Base-by-base conservation (phyloP, 2,329 filamentous ascomycete species). In the Atkinsonella texensis region DNA sequence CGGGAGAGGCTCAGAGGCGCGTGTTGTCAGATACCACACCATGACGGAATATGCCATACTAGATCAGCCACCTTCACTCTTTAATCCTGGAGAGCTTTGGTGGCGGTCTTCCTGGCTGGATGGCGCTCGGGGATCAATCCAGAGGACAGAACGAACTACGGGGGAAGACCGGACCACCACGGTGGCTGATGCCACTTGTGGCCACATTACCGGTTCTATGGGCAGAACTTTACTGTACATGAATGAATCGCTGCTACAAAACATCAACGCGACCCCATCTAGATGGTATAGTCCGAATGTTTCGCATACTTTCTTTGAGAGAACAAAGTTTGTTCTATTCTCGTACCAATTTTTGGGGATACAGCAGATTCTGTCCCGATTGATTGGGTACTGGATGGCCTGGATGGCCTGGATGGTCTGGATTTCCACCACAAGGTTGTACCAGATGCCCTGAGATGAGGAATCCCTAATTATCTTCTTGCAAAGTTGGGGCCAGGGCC, bases 1-100 rank as follows among this genome's bases (percentile, higher is more conserved):
- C 51, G 48, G 48, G 44, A 50, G 52, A 51, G 52, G 52, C 52
- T 44, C 48, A 23, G 48, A 42, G 48, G 52, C 52, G 48, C 42
- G 48, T 39, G 33, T 49, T 46, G 48, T 51, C 20, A 41, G 45
- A 42, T 49, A 40, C 31, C 32, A 33, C 18, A 44, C 15, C 13
- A 41, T 41, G 45, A 45, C 52, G 40, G 52, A 50, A 48, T 46
- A 48, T 51, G 51, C 43, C 52, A 45, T 51, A 13, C 32, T 46
- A 46, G 46, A 42, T 13, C 49, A 48, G 48, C 52, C 49, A 49
- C 42, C 40, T 20, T 33, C 13, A 20, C 43, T 10, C 18, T 32
- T 35, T 20, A 32, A 45, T 49, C 31, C 32, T 43, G 31, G 48
- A 38, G 17, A 49, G 17, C 48, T 33, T 43, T 43, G 20, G 40